Conservation (phyloP, 1,284 basidiomycete genomes). For the Mycena sp. region DNA sequence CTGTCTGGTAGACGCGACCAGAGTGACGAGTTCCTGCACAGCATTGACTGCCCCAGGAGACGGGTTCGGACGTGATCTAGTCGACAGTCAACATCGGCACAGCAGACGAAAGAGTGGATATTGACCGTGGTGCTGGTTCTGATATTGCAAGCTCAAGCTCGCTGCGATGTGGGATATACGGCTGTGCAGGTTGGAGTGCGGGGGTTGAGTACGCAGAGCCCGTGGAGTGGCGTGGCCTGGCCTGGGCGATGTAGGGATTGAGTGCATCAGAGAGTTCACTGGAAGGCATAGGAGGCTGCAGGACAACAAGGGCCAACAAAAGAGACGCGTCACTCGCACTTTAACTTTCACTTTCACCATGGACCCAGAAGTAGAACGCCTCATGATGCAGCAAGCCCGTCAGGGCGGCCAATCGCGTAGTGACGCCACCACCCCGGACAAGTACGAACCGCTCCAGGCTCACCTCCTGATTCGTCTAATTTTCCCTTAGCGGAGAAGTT, state of each 20-base stretch:
- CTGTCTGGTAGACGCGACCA: constrained; percentile 61
- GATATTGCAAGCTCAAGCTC: constrained; percentile 68
- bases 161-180: constrained; percentile 59
- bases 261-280: constrained; percentile 82
- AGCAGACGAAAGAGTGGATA: background rate
- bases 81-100: background rate
- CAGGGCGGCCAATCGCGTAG: constrained; percentile 52
- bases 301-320: constrained; percentile 35
- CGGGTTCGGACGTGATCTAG: constrained; percentile 29
- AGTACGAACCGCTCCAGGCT: constrained; percentile 53
- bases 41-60: constrained; percentile 52
- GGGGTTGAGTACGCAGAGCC: constrained; percentile 31
- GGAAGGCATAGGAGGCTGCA: constrained; percentile 50
- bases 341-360: constrained; percentile 39
- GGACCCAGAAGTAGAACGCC: constrained; percentile 63
- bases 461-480: constrained; percentile 7
- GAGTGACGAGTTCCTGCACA: constrained; percentile 65
- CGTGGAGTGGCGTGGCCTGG: constrained; percentile 47
- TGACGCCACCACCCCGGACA: constrained; percentile 74
- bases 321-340: constrained; percentile 59
- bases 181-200: constrained; percentile 43
- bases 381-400: constrained; percentile 65
- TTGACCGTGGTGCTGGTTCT: constrained; percentile 50
- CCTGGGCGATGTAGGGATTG: constrained; percentile 62
- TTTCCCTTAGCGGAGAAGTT: constrained; percentile 82